phyloP scores from a whole-genome alignment of 2,329 filamentous ascomycete genomes.

The Myriosclerotinia duriaeana region DNA sequence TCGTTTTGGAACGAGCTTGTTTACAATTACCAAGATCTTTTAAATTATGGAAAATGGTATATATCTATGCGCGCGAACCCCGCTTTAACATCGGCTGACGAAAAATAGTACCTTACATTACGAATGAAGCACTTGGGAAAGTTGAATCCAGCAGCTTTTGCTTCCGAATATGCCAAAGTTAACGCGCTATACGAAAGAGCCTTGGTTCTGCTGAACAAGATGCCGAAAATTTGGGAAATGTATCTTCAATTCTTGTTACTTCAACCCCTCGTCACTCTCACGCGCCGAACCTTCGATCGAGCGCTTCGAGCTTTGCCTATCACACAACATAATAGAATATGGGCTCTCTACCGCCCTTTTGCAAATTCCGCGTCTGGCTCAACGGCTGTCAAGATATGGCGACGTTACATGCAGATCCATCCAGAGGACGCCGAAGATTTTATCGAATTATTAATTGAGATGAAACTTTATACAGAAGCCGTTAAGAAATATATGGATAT shows the following conservation, averaged over 20 bases:
- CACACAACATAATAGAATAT: slow-evolving; percentile 93
- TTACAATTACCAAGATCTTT: slow-evolving; percentile 88
- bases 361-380: slow-evolving; percentile 86
- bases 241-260: slow-evolving; percentile 87
- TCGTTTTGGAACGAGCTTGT: slow-evolving; percentile 87
- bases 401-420: slow-evolving; percentile 94
- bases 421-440: slow-evolving; percentile 95
- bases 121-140: slow-evolving; percentile 77
- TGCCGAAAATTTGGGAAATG: slow-evolving; percentile 98
- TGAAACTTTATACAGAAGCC: slow-evolving; percentile 84
- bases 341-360: slow-evolving; percentile 87
- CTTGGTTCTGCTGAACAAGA: slow-evolving; percentile 92
- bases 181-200: slow-evolving; percentile 93
- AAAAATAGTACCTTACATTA: slow-evolving; percentile 74
- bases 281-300: slow-evolving; percentile 85
- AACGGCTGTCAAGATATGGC: slow-evolving; percentile 91
- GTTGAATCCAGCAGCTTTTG: slow-evolving; percentile 78
- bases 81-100: slow-evolving; percentile 27
- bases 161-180: slow-evolving; percentile 84
- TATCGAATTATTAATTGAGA: slow-evolving; percentile 81
- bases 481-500: slow-evolving; percentile 89
- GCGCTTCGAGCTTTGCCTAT: slow-evolving; percentile 88
- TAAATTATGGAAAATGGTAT: slow-evolving; percentile 95
- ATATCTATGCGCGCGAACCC: slow-evolving; percentile 11
- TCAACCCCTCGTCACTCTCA: slow-evolving; percentile 87